These are phyloP conservation scores for Pestalotiopsis sp. DNA, from an alignment of 2,329 filamentous ascomycete genomes.

Conservation along the genomic window DNA sequence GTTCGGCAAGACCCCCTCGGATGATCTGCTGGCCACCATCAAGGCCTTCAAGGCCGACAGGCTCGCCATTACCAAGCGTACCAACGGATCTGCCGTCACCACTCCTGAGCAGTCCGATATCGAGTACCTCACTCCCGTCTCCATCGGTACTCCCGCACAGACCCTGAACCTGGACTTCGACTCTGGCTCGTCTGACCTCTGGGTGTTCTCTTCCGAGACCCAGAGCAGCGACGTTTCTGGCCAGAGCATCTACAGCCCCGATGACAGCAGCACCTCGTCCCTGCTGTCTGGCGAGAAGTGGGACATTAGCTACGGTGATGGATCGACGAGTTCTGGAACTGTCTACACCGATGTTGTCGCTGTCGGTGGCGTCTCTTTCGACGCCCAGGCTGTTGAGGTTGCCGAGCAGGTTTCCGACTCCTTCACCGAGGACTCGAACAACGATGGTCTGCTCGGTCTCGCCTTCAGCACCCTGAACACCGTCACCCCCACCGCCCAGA, in stretches of 20 bases:
- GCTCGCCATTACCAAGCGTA: conserved; percentile 11
- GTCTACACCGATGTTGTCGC: conserved; percentile 36
- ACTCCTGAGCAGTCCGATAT: conserved; percentile 32
- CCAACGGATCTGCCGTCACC: conserved; percentile 26
- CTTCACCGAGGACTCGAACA: conserved; percentile 34
- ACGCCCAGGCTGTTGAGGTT: conserved; percentile 33
- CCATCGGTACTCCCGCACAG: conserved; percentile 36
- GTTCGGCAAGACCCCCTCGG: conserved; percentile 9
- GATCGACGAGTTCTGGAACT: conserved; percentile 34
- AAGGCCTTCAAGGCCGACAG: neutral
- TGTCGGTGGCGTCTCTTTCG: conserved; percentile 32
- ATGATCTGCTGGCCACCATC: conserved; percentile 1
- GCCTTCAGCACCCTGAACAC: conserved; percentile 38
- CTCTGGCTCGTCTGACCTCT: conserved; percentile 37
- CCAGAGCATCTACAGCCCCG: conserved; percentile 31
- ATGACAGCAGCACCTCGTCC: conserved; percentile 27
- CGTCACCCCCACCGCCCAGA: conserved; percentile 27
- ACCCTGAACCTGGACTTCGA: conserved; percentile 37
- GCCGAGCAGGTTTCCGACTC: conserved; percentile 28
- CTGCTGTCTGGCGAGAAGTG: conserved; percentile 29
- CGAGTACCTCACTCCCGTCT: conserved; percentile 34
- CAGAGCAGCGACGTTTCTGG: conserved; percentile 25
- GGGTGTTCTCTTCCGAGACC: conserved; percentile 34
- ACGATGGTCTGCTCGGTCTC: conserved; percentile 36
- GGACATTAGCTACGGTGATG: conserved; percentile 36